Conservation (phyloP, 768 basidiomycete species). For the Multifurca ochricompacta region DNA sequence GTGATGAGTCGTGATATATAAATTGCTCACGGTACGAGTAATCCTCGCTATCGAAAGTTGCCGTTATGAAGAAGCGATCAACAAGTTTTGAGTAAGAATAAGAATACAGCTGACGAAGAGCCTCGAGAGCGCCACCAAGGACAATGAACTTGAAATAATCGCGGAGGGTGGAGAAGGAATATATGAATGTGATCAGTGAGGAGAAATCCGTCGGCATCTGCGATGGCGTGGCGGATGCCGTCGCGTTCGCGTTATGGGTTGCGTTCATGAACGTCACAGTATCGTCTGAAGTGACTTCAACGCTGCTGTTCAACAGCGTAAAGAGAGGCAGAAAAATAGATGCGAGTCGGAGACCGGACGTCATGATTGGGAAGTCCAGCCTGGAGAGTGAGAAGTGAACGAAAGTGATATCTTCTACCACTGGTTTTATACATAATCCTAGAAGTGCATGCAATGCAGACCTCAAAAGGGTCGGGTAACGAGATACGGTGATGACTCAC, state of each 20-base stretch:
- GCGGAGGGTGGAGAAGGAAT: constrained; percentile 46
- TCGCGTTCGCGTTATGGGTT: constrained; percentile 5
- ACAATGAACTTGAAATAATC: constrained; percentile 61
- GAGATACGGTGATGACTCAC: not conserved
- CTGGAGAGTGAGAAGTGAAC: not conserved
- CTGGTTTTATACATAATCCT: not conserved
- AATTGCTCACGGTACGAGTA: constrained; percentile 41
- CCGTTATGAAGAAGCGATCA: constrained; percentile 55
- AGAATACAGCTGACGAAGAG: constrained; percentile 40
- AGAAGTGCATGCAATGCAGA: not conserved
- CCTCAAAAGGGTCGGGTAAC: not conserved
- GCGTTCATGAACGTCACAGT: not conserved
- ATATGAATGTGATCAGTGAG: constrained; percentile 36
- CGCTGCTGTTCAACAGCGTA: not conserved
- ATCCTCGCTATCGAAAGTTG: constrained; percentile 52
- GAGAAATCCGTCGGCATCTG: constrained; percentile 24
- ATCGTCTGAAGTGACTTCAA: not conserved
- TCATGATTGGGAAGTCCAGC: not conserved
- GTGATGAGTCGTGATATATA: constrained; percentile 2
- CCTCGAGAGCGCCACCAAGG: constrained; percentile 56
- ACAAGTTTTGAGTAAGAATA: constrained; percentile 37
- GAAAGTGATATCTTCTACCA: not conserved
- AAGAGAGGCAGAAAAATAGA: not conserved
- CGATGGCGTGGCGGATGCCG: not conserved
- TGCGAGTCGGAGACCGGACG: not conserved